Evolutionary conservation across 73 alveolate species (phyloP).

Genomic region (Tetrahymena malaccensis): DNA sequence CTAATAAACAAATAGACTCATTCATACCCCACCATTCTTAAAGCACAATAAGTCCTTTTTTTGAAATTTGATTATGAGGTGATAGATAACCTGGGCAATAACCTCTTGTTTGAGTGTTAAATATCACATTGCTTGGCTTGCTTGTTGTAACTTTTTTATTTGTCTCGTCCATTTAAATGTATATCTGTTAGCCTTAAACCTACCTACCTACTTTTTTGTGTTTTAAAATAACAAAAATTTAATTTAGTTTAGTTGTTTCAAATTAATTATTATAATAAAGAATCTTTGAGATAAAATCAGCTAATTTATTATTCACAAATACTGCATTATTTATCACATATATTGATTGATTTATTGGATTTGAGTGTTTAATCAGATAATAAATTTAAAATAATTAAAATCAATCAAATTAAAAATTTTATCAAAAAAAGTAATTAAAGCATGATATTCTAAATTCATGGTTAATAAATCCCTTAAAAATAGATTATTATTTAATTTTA

Average conservation of each 20-base stretch:
- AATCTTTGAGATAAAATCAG: background rate
- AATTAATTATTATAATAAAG: too few relatives aligned
- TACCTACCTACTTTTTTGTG: too few relatives aligned
- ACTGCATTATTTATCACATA: background rate
- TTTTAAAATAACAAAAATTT: too few relatives aligned
- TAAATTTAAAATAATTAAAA: too few relatives aligned
- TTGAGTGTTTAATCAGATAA: too few relatives aligned
- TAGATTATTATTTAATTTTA: too few relatives aligned
- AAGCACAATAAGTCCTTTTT: constrained; percentile 25
- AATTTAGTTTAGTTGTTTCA: background rate
- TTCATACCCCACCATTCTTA: constrained; percentile 46
- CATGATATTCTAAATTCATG: too few relatives aligned
- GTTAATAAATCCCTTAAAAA: too few relatives aligned
- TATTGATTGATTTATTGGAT: background rate
- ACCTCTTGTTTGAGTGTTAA: background rate
- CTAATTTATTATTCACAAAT: too few relatives aligned
- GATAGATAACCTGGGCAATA: background rate
- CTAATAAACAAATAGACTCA: constrained; percentile 7
- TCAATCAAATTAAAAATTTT: too few relatives aligned
- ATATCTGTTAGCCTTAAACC: background rate
- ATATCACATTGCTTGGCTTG: background rate
- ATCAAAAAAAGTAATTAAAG: too few relatives aligned
- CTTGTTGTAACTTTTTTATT: background rate
- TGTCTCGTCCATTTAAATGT: background rate
- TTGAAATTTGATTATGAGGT: background rate